Percentiles rank a stretch among this genome's conserved stretches.
These are phyloP conservation scores for Persicaria maculosa DNA, from an alignment of 148 eudicot species.

Conservation along the genomic window DNA sequence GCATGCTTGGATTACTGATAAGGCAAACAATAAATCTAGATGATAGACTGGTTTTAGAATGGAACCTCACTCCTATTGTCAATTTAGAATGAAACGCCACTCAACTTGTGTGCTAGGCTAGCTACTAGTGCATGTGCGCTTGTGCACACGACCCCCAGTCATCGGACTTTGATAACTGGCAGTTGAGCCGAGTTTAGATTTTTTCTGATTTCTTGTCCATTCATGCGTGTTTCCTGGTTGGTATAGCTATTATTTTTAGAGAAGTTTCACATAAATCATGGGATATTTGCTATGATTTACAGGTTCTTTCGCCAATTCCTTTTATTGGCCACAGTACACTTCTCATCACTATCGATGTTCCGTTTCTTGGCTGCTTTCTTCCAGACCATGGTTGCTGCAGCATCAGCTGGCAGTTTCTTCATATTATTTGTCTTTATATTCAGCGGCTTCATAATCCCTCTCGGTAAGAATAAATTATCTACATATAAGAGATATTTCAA, in stretches of 20 bases:
- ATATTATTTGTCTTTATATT: constrained; percentile 35
- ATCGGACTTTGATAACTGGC: no score
- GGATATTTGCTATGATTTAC: background rate
- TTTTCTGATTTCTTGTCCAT: no score
- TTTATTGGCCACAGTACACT: constrained; percentile 46
- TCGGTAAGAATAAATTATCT: constrained; percentile 28
- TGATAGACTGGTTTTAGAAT: no score
- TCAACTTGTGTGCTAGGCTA: no score
- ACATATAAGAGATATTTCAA: background rate
- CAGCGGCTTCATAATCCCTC: constrained; percentile 71
- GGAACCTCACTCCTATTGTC: no score
- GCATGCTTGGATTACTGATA: background rate
- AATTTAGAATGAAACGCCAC: no score
- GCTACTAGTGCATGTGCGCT: no score
- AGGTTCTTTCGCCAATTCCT: constrained; percentile 71
- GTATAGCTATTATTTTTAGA: no score
- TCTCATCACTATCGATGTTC: constrained; percentile 51
- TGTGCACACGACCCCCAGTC: no score
- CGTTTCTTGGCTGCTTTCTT: constrained; percentile 65
- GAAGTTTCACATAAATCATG: background rate
- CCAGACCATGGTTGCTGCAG: constrained; percentile 42
- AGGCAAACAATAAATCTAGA: background rate
- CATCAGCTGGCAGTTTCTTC: constrained; percentile 32
- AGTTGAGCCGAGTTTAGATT: background rate
- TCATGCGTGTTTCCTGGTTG: no score